Conservation (phyloP, 306 rosid species). For the Hippophae tibetana region DNA sequence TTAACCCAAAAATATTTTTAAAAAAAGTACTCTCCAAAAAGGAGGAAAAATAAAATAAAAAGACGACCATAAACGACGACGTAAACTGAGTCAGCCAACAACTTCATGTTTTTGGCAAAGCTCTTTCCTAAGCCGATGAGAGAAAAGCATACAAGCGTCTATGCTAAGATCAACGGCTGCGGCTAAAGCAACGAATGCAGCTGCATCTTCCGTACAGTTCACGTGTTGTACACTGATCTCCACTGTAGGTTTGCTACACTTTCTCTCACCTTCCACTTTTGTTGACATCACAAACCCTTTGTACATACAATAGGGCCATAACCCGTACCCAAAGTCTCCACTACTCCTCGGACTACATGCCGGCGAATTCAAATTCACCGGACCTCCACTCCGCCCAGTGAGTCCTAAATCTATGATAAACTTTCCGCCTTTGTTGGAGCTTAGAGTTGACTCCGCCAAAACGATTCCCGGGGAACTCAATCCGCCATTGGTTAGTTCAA, state of each 20-base stretch:
- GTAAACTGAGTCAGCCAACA: too few species aligned
- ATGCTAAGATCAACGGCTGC: conserved; percentile 46
- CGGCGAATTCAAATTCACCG: conserved; percentile 30
- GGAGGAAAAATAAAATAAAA: too few species aligned
- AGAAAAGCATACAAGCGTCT: conserved; percentile 39
- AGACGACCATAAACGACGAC: too few species aligned
- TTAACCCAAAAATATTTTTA: too few species aligned
- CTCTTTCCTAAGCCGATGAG: conserved; percentile 32
- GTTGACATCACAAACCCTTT: conserved; percentile 47
- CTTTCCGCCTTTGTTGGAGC: conserved; percentile 26
- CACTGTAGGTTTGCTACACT: conserved; percentile 29
- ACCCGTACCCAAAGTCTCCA: conserved; percentile 30
- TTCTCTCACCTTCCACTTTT: conserved; percentile 35
- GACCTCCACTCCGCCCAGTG: conserved; percentile 22
- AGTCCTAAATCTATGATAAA: conserved; percentile 23
- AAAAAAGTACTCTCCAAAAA: too few species aligned
- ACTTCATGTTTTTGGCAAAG: background rate
- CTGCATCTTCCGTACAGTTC: conserved; percentile 46
- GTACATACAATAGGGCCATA: conserved; percentile 9
- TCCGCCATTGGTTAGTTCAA: conserved; percentile 22
- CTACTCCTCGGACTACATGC: conserved; percentile 7
- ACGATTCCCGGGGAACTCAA: conserved; percentile 1
- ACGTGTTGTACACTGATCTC: conserved; percentile 44
- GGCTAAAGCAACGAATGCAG: conserved; percentile 43
- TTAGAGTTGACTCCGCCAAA: conserved; percentile 21